Evolutionary conservation across 768 basidiomycete species (phyloP), one percentile per base, ranked within the genome.

Genomic region (Suillus cothurnatus): DNA sequence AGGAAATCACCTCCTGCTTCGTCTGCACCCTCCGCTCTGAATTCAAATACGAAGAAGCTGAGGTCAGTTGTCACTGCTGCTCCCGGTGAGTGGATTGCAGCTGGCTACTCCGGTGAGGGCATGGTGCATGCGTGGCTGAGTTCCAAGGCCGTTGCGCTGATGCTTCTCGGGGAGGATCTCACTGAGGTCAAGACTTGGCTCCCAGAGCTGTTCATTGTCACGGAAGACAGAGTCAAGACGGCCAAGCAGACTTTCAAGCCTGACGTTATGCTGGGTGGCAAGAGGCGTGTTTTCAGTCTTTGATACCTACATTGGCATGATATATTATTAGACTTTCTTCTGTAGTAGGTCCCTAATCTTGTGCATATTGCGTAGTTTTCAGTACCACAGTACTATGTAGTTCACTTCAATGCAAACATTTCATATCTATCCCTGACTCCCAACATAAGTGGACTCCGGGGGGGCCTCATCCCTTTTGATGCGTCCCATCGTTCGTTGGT

Each of bases 51-150:
- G 39, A 34, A 36, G 49, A 31, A 11, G 17, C 32, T 11, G 66
- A 59, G 23, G 58, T 57, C 32, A 43, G 50, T 5, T 15, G 56
- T 21, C 39, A 36, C 26, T 56, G 76, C 78, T 2, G 63, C 70
- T 26, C 74, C 87, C 0, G 89, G 89, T 21, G 90, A 92, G 72
- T 91, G 90, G 91, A 81, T 91, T 19, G 79, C 86, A 19, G 89
- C 87, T 15, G 90, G 89, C 5, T 92, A 88, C 71, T 81, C 83
- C 0, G 90, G 90, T 0, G 90, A 92, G 68, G 90, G 90, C 2
- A 90, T 91, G 90, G 85, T 84, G 4, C 84, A 89, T 67, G 88
- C 87, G 0, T 90, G 89, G 88, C 71, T 87, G 73, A 81, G 86
- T 63, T 84, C 86, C 5, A 81, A 82, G 63, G 87, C 85, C 9